Base-by-base conservation (phyloP, 805 yeast genomes). In the Metschnikowia aberdeeniae region DNA sequence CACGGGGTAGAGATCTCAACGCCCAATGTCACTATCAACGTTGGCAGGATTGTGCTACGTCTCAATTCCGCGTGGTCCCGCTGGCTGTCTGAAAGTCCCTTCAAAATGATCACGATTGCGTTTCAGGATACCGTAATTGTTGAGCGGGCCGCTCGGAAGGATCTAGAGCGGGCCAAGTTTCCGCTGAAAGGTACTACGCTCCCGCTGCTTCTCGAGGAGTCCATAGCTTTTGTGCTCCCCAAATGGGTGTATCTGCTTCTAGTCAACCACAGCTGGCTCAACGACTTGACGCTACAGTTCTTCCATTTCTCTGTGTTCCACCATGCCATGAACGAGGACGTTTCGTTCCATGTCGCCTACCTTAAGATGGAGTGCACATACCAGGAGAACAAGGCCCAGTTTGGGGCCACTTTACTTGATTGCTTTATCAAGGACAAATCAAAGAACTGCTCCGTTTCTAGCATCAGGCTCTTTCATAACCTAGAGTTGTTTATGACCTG, bases 311-410 rank as follows among this genome's bases (percentile, higher is more conserved):
- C 52, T 33, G 27, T 51, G 28, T 36, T 37, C 37, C 56, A 53
- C 34, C 49, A 53, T 30, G 47, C 43, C 10, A 33, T 51, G 20
- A 40, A 42, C 33, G 34, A 47, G 13, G 44, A 47, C 24, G 40
- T 43, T 12, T 44, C 51, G 6, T 41, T 54, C 33, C 54, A 46
- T 30, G 26, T 54, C 26, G 58, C 50, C 40, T 53, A 49, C 36
- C 31, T 45, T 32, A 45, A 53, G 30, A 22, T 54, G 6, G 57
- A 54, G 32, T 43, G 36, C 34, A 35, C 50, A 3, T 34, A 34
- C 28, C 34, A 34, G 29, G 12, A 30, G 8, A 30, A 19, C n/a
- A 27, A 40, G 6, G 46, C 45, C 28, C 41, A 17, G 3, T 34
- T 45, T 7, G 33, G 38, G 12, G n/a, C 48, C 20, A 10, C 49